Evolutionary conservation across 2,329 filamentous ascomycete species (phyloP).

Genomic region (Aureobasidium uvarum): DNA sequence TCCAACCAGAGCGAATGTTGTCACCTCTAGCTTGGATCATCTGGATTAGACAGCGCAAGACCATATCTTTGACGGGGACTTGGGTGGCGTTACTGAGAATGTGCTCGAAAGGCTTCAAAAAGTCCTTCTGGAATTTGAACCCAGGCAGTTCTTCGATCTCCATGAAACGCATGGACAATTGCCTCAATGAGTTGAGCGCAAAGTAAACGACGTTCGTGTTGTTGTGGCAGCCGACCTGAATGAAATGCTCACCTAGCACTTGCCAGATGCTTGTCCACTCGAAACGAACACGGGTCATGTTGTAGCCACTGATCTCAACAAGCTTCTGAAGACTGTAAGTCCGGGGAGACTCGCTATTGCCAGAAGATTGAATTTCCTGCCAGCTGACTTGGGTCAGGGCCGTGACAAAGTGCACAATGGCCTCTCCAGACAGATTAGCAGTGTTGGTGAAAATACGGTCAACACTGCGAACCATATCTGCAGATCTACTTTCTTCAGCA

Average conservation of each 20-base stretch:
- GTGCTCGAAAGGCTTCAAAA: constrained; percentile 96
- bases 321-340: constrained; percentile 98
- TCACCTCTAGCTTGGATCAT: constrained; percentile 98
- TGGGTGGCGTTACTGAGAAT: constrained; percentile 92
- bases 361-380: constrained; percentile 98
- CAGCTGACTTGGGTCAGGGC: constrained; percentile 95
- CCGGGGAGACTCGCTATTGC: constrained; percentile 89
- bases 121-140: constrained; percentile 99
- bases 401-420: constrained; percentile 91
- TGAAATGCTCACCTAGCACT: constrained; percentile 97
- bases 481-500: constrained; percentile 85
- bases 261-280: constrained; percentile 99
- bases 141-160: constrained; percentile 96
- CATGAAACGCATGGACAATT: constrained; percentile 98
- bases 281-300: constrained; percentile 97
- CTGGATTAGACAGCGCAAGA: constrained; percentile 90
- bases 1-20: constrained; percentile 97
- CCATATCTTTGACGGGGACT: constrained; percentile 95
- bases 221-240: constrained; percentile 91
- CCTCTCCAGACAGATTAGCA: constrained; percentile 85
- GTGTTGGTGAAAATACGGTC: constrained; percentile 98
- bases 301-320: constrained; percentile 99
- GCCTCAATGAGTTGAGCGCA: constrained; percentile 88
- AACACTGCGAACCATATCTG: constrained; percentile 87
- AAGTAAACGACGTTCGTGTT: constrained; percentile 98